Conservation (phyloP, 176 grass and related monocot genomes). For the Lolium multiflorum region DNA sequence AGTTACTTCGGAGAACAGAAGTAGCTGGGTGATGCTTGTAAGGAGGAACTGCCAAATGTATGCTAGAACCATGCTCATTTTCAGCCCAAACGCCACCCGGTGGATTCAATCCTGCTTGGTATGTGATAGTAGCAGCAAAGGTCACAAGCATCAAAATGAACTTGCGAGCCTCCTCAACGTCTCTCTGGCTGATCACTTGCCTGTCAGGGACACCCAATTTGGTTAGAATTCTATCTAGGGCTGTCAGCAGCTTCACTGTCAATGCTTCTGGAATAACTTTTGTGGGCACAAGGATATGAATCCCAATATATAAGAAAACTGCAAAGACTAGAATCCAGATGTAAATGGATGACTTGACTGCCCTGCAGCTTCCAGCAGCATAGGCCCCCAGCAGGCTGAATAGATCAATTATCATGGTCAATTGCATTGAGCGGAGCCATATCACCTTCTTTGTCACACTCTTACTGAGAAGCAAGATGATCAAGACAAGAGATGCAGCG, state of each 20-base stretch:
- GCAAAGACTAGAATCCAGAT: conserved; percentile 48
- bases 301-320: conserved; percentile 45
- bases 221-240: not conserved
- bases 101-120: conserved; percentile 56
- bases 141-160: conserved; percentile 53
- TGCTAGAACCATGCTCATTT: not conserved
- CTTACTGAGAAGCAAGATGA: conserved; percentile 66
- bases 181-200: not conserved
- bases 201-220: not conserved
- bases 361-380: conserved; percentile 57
- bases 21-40: conserved; percentile 32
- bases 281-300: conserved; percentile 42
- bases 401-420: conserved; percentile 56
- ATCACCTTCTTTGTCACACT: conserved; percentile 20
- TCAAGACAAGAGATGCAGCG: conserved; percentile 56
- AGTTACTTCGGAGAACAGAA: conserved; percentile 35
- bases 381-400: conserved; percentile 63
- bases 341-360: conserved; percentile 45
- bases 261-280: conserved; percentile 28
- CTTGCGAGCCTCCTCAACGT: conserved; percentile 44
- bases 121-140: conserved; percentile 54
- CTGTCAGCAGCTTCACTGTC: not conserved
- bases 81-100: conserved; percentile 63
- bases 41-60: not conserved
- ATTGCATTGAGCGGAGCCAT: conserved; percentile 50